These are phyloP conservation scores for Coemansia sp. DNA, from an alignment of 192 early-diverging fungal genomes.

Conservation along the genomic window DNA sequence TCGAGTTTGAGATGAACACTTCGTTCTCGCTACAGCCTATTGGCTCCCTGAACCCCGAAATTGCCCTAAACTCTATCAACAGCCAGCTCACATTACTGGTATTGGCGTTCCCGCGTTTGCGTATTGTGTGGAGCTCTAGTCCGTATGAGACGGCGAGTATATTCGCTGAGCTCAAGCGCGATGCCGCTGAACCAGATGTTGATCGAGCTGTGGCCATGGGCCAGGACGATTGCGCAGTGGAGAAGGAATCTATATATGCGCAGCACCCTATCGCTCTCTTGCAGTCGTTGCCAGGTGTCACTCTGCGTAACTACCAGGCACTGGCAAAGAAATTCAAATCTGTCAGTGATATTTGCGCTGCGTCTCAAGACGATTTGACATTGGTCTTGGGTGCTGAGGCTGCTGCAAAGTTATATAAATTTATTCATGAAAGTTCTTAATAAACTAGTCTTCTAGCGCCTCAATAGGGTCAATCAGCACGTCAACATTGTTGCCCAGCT, in stretches of 20 bases:
- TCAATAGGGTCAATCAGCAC: background rate
- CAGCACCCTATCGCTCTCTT: slow-evolving; percentile 78
- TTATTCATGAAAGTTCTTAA: slow-evolving; percentile 56
- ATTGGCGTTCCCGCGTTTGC: slow-evolving; percentile 81
- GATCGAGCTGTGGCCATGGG: slow-evolving; percentile 72
- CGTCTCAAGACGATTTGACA: slow-evolving; percentile 53
- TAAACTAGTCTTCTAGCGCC: background rate
- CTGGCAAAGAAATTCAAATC: slow-evolving; percentile 71
- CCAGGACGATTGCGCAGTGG: slow-evolving; percentile 60
- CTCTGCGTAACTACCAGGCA: slow-evolving; percentile 72
- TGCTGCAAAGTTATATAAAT: slow-evolving; percentile 65
- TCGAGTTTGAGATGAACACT: slow-evolving; percentile 90
- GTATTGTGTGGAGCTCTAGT: slow-evolving; percentile 86
- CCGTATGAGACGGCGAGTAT: slow-evolving; percentile 85
- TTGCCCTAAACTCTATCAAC: slow-evolving; percentile 63
- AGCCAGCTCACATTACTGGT: slow-evolving; percentile 78
- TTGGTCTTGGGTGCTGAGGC: slow-evolving; percentile 66
- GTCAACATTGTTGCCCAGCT: background rate
- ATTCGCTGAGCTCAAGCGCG: slow-evolving; percentile 87
- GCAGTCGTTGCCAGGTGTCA: slow-evolving; percentile 87
- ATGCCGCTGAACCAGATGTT: slow-evolving; percentile 73
- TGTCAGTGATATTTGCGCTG: slow-evolving; percentile 65
- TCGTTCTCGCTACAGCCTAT: slow-evolving; percentile 76
- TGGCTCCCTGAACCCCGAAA: slow-evolving; percentile 52
- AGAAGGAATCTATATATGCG: slow-evolving; percentile 68